Percentiles rank a stretch among this genome's conserved stretches.
phyloP scores from a whole-genome alignment of 176 grass and related monocot species.

The Raddia guianensis region DNA sequence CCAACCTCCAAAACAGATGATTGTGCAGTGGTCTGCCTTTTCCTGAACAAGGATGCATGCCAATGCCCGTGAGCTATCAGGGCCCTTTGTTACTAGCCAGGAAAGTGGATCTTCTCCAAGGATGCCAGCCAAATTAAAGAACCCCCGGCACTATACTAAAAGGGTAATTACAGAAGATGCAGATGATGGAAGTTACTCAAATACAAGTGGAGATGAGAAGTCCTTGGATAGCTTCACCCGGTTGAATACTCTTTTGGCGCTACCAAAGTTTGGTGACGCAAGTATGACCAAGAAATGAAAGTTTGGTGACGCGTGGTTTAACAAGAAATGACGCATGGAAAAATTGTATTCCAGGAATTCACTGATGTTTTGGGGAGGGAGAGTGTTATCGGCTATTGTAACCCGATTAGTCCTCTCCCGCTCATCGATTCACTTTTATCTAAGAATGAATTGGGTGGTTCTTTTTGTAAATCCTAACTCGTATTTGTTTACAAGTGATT shows the following conservation, averaged over 20 bases:
- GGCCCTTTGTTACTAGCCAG: slow-evolving; percentile 21
- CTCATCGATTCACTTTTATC: slow-evolving; percentile 22
- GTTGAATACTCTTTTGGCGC: slow-evolving; percentile 56
- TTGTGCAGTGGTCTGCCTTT: slow-evolving; percentile 67
- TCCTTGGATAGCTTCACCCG: slow-evolving; percentile 51
- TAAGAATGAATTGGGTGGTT: slow-evolving; percentile 41
- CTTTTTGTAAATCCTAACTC: slow-evolving; percentile 53
- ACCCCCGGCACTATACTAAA: slow-evolving; percentile 18
- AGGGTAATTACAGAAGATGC: slow-evolving; percentile 36
- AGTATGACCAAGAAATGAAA: slow-evolving; percentile 48
- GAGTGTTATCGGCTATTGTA: slow-evolving; percentile 45
- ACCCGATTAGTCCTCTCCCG: background rate
- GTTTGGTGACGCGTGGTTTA: slow-evolving; percentile 40
- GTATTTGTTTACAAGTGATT: slow-evolving; percentile 26
- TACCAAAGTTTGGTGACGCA: slow-evolving; percentile 51
- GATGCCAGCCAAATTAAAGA: slow-evolving; percentile 10
- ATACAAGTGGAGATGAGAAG: slow-evolving; percentile 52
- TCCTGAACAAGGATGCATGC: slow-evolving; percentile 46
- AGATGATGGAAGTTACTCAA: slow-evolving; percentile 41
- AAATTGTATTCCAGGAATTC: slow-evolving; percentile 8
- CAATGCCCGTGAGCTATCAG: slow-evolving; percentile 23
- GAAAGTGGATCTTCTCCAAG: slow-evolving; percentile 33
- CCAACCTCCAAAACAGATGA: slow-evolving; percentile 78
- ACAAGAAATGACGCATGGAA: slow-evolving; percentile 42
- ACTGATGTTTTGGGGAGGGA: slow-evolving; percentile 28